These are phyloP conservation scores for Cladophialophora immunda DNA, from an alignment of 2,329 filamentous ascomycete species.

Conservation along the genomic window DNA sequence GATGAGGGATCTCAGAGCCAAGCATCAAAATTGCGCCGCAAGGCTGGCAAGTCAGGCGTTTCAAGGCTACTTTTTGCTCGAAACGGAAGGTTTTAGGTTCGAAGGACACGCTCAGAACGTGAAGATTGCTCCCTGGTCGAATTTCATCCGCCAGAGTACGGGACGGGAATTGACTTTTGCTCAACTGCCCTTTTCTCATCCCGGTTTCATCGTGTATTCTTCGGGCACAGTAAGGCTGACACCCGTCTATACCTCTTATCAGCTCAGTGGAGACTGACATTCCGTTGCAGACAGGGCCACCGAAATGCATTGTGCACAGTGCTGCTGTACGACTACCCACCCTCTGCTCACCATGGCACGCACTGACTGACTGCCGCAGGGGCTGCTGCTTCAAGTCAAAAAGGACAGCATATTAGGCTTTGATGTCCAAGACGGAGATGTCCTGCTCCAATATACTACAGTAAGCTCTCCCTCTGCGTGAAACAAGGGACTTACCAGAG, in stretches of 20 bases:
- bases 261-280: not conserved
- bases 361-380: constrained; percentile 23
- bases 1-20: constrained; percentile 72
- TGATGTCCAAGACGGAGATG: constrained; percentile 53
- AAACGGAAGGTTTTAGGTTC: not conserved
- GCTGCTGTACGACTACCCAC: constrained; percentile 40
- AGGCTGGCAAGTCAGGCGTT: constrained; percentile 70
- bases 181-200: constrained; percentile 73
- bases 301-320: constrained; percentile 85
- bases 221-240: constrained; percentile 66
- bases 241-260: not conserved
- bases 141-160: constrained; percentile 46
- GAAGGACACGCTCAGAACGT: not conserved
- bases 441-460: constrained; percentile 67
- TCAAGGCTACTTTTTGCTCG: constrained; percentile 23
- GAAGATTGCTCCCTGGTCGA: constrained; percentile 1
- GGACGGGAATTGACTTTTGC: constrained; percentile 49
- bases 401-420: constrained; percentile 69
- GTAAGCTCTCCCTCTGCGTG: not conserved
- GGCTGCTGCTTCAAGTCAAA: constrained; percentile 29
- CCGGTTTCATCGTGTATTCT: constrained; percentile 78
- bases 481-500: not conserved
- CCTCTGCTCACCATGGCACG: not conserved
- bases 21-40: constrained; percentile 65
- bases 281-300: constrained; percentile 68